These are phyloP conservation scores for Talaromyces sp. DNA, from an alignment of 2,329 filamentous ascomycete genomes.

Conservation along the genomic window DNA sequence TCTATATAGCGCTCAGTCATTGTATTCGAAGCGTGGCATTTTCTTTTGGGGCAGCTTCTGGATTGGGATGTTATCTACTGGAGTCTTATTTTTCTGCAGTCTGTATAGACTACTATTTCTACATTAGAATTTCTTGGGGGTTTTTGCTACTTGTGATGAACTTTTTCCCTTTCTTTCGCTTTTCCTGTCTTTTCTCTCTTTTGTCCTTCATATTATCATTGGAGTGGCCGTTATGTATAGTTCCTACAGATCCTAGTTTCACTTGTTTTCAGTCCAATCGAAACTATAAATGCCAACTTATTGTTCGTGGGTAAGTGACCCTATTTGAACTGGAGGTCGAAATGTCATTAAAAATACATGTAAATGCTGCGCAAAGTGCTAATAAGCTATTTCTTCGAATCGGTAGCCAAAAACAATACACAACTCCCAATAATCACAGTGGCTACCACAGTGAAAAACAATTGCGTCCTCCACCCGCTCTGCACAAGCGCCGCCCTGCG, in stretches of 20 bases:
- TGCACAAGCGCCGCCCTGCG: slow-evolving; percentile 78
- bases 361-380: not conserved
- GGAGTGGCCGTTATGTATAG: not conserved
- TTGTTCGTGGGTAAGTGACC: not conserved
- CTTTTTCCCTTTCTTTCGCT: not conserved
- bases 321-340: not conserved
- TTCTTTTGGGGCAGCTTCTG: not conserved
- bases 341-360: not conserved
- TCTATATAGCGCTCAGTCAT: not conserved
- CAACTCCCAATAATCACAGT: slow-evolving; percentile 40
- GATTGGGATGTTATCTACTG: not conserved
- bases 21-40: not conserved
- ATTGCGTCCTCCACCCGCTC: slow-evolving; percentile 86
- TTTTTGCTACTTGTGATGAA: not conserved
- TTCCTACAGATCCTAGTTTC: not conserved
- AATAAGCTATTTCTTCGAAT: slow-evolving; percentile 16
- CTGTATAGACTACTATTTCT: not conserved
- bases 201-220: not conserved
- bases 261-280: not conserved
- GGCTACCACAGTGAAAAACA: slow-evolving; percentile 53
- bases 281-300: not conserved
- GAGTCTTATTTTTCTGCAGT: not conserved
- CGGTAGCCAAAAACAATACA: slow-evolving; percentile 38
- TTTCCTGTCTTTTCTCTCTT: not conserved
- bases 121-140: not conserved